phyloP scores from a whole-genome alignment of 2,329 filamentous ascomycete genomes.

The Diaporthe longicolla region DNA sequence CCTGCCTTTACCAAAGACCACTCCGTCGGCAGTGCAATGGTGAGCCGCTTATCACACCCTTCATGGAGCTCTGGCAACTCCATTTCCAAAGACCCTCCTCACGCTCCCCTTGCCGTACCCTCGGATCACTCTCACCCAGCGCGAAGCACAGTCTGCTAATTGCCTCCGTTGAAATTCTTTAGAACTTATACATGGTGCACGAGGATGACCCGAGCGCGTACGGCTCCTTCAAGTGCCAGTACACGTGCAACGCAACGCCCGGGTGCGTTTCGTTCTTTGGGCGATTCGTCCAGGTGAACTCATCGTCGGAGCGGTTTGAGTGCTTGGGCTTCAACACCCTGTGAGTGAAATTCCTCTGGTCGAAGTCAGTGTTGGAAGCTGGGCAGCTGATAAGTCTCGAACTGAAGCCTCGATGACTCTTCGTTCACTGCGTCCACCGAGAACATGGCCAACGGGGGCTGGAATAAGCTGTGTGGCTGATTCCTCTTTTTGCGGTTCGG shows the following conservation, averaged over 20 bases:
- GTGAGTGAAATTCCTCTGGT: constrained; percentile 31
- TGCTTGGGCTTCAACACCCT: constrained; percentile 41
- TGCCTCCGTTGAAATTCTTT: background rate
- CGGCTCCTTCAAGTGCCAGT: constrained; percentile 51
- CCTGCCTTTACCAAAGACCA: constrained; percentile 29
- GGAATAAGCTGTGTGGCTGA: constrained; percentile 47
- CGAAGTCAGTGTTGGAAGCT: background rate
- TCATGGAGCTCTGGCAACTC: background rate
- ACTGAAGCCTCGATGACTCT: constrained; percentile 44
- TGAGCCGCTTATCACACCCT: background rate
- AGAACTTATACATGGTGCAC: constrained; percentile 42
- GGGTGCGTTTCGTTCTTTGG: constrained; percentile 49
- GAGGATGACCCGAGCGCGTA: constrained; percentile 44
- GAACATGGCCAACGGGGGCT: constrained; percentile 47
- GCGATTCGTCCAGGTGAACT: constrained; percentile 44
- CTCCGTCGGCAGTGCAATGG: constrained; percentile 40
- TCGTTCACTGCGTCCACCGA: constrained; percentile 43
- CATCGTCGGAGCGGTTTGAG: constrained; percentile 38
- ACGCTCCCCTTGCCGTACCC: background rate
- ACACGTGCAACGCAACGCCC: constrained; percentile 47
- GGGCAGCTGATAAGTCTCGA: background rate
- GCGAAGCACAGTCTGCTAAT: background rate
- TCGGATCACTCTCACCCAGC: background rate
- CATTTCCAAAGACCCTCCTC: background rate
- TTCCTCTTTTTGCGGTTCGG: background rate